Percentiles rank a stretch among this genome's conserved stretches.
phyloP scores from a whole-genome alignment of 495 filamentous ascomycete species.

The Xylaria palmicola region DNA sequence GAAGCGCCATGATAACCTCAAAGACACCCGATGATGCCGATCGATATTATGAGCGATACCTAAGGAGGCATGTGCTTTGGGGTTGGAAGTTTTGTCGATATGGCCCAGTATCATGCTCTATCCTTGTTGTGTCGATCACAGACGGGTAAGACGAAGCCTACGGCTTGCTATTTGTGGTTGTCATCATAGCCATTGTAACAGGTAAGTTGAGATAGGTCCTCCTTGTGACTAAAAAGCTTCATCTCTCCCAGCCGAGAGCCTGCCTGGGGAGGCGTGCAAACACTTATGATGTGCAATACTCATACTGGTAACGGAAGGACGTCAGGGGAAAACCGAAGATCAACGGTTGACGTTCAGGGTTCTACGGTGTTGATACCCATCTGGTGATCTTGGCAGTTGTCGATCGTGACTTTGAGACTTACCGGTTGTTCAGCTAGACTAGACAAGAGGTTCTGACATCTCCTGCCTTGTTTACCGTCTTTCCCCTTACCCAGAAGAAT shows the following conservation, averaged over 20 bases:
- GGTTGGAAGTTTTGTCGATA: not conserved
- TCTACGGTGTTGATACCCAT: not conserved
- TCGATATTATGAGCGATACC: not conserved
- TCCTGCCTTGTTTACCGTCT: not conserved
- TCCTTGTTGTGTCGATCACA: not conserved
- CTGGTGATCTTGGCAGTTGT: slow-evolving; percentile 2
- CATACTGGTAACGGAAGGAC: slow-evolving; percentile 7
- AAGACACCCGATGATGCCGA: not conserved
- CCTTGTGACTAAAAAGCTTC: not conserved
- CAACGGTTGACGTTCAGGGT: not conserved
- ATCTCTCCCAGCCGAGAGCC: not conserved
- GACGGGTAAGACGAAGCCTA: not conserved
- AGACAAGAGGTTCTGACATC: not conserved
- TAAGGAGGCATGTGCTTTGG: slow-evolving; percentile 2
- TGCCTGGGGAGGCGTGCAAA: not conserved
- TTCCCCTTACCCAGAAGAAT: not conserved
- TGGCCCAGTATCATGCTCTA: not conserved
- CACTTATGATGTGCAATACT: not conserved
- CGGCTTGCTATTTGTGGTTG: not conserved
- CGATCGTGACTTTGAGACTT: slow-evolving; percentile 6
- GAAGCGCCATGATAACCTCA: not conserved
- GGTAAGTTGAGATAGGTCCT: not conserved
- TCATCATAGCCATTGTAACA: not conserved
- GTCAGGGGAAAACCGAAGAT: not conserved
- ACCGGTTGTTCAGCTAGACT: not conserved